Evolutionary conservation across 2,329 filamentous ascomycete species (phyloP), one percentile per base, ranked within the genome.

Genomic region (Magnaporthiopsis incrustans): DNA sequence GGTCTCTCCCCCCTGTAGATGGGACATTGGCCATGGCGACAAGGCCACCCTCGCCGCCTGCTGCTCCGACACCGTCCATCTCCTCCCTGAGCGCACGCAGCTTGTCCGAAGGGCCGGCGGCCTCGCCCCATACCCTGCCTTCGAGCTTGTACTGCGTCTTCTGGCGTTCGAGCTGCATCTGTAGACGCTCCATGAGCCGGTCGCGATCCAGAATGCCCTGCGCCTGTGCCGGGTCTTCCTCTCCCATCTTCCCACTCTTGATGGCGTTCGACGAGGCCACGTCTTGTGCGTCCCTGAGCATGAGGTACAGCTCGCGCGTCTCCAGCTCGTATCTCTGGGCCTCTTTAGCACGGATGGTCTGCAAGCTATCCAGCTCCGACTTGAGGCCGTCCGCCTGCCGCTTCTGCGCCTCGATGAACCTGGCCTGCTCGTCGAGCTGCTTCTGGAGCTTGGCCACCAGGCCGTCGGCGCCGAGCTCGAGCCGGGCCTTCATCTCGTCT

Each of bases 121-220:
- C 80, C 67, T 96, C 90, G 67, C 89, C 89, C 90, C 94, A 97
- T 11, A 92, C 88, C 74, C 91, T 91, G 69, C 95, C 95, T 76
- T 98, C 95, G 38, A 99, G 85, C 77, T 97, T 97, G 77, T 92
- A 97, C 73, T 98, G 93, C 0, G 95, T 98, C 84, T 98, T 98
- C 68, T 97, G 94, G 68, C 95, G 84, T 79, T 98, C 94, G 57
- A 99, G 86, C 77, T 98, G 95, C 81, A 91, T 96, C 76, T 97
- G 93, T 65, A 99, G 83, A 63, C 93, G 89, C 73, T 92, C 91
- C 90, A 99, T 96, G 69, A 99, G 87, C 72, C 85, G 88, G 72
- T 97, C 91, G 32, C 95, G 89, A 74, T 98, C 93, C 68, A 99
- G 81, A 67, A 99, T 98, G 67, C 95, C 95, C 73, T 92, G 87